Evolutionary conservation across 2,329 filamentous ascomycete genomes (phyloP), one percentile per base, ranked within the genome.

Genomic region (Penicillium sp.): DNA sequence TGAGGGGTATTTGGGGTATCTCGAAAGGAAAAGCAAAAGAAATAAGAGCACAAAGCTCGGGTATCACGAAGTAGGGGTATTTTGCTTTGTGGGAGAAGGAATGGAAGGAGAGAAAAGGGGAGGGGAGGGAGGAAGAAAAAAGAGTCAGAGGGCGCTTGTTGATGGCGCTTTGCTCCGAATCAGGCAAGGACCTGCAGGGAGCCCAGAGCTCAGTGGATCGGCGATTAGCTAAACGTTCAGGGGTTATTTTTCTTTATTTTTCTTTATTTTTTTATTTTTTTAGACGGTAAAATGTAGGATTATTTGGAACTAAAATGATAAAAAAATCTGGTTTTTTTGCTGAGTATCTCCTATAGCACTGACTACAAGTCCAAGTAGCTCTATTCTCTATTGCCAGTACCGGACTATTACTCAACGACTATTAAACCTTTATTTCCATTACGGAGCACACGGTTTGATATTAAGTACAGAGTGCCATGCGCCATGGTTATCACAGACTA

Each of bases 11-110:
- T 62, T 65, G 52, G 58, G 60, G 60, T 63, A 64, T 64, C 61
- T 64, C 45, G 57, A 48, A 36, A 56, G n/a, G 49, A 56, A 64
- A 64, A 63, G 63, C 60, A 64, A 64, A 59, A 55, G 58, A 63
- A 65, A 64, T 62, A 60, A 63, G 61, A 65, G 63, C 63, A 59
- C 43, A 49, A 57, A 63, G 63, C 61, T 60, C 62, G 63, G 63
- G 63, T 65, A 65, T 65, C 63, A 65, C 54, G 55, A 59, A 56
- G 59, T 62, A 61, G 48, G 52, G 57, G 54, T 58, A 58, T 63
- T 60, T 47, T 58, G 55, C 56, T 63, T 60, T 59, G 58, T 55
- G 54, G 48, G 42, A 55, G 50, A 36, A 56, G 51, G 46, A 51
- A 52, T 38, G 50, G 46, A 56, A 56, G 48, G 53, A 56, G 57